Base-by-base conservation (phyloP, 1,139 yeast genomes). In the Magnusiomyces sp. region DNA sequence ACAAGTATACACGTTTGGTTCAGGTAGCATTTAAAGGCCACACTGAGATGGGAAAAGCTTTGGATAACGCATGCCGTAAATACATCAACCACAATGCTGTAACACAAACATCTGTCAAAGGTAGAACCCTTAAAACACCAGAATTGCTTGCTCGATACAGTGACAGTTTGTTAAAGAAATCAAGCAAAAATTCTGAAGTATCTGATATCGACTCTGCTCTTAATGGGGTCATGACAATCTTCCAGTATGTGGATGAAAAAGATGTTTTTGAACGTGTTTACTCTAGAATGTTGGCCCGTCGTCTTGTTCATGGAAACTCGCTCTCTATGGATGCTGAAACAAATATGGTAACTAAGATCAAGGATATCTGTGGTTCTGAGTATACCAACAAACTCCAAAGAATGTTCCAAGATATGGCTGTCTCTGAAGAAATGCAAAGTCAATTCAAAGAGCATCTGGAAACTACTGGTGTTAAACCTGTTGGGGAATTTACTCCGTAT, bases 191-290 rank as follows among this genome's bases (percentile, higher is more conserved):
- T 0, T 92, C 83, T 55, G 73, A 78, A 16, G 68, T 74, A 33
- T 71, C 73, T 52, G 92, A 84, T 60, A 80, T 90, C 81, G 86
- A 83, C 53, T 66, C 69, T 41, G 62, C 65, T 23, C 74, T 83
- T 23, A 90, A 84, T 58, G 92, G 90, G 59, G 78, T 92, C 61
- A 87, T 92, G 88, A 79, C 81, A 32, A 76, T 92, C 29, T 88
- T 94, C 73, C 85, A 83, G 62, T 92, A 87, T 64, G 77, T 94
- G 51, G 90, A 87, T 50, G 97, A 92, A 66, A 90, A 90, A 66
- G 98, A 94, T 71, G 86, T 94, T 40, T 94, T 94, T 68, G 98
- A 92, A 70, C 86, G 83, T 58, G 86, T 86, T 69, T 94, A 92
- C 68, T 81, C 97, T 66, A 80, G 97, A 59, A 74, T 84, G 62